Percentiles rank a stretch among this genome's conserved stretches.
These are phyloP conservation scores for Glutinoglossum americanum DNA, from an alignment of 495 filamentous ascomycete species.

Conservation along the genomic window DNA sequence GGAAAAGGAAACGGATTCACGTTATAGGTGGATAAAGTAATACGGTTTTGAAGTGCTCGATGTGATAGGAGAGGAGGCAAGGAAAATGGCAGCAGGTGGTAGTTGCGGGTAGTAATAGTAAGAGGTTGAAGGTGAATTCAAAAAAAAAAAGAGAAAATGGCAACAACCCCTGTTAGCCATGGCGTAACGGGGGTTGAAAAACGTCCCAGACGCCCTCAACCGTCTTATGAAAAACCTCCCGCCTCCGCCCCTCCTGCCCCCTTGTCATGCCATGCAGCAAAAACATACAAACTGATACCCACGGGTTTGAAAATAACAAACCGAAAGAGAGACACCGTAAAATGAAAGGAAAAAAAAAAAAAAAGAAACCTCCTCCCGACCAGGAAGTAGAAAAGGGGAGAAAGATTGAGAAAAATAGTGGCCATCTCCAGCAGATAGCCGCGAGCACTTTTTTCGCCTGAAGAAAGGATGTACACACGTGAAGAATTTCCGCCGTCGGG, in stretches of 20 bases:
- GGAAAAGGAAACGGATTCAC: too few species aligned
- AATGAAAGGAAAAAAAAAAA: neutral
- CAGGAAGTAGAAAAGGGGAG: neutral
- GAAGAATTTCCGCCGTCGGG: neutral
- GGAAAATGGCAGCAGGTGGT: too few species aligned
- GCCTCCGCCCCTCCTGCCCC: too few species aligned
- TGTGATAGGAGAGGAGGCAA: too few species aligned
- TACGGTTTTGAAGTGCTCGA: too few species aligned
- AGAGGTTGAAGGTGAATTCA: too few species aligned
- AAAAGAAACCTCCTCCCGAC: neutral
- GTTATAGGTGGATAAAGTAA: too few species aligned
- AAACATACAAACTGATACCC: neutral
- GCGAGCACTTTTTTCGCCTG: neutral
- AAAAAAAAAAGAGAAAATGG: too few species aligned
- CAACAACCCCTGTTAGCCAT: too few species aligned
- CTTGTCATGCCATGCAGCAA: neutral
- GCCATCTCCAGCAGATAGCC: neutral
- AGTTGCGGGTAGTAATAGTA: too few species aligned
- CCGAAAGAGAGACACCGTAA: neutral
- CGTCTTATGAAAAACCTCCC: neutral
- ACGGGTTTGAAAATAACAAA: neutral
- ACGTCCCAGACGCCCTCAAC: neutral
- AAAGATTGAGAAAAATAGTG: neutral
- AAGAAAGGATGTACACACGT: neutral
- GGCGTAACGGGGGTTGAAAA: too few species aligned